Evolutionary conservation across 352 stramenopile genomes (phyloP), one percentile per base, ranked within the genome.

Genomic region (Elongisporangium senticosum): DNA sequence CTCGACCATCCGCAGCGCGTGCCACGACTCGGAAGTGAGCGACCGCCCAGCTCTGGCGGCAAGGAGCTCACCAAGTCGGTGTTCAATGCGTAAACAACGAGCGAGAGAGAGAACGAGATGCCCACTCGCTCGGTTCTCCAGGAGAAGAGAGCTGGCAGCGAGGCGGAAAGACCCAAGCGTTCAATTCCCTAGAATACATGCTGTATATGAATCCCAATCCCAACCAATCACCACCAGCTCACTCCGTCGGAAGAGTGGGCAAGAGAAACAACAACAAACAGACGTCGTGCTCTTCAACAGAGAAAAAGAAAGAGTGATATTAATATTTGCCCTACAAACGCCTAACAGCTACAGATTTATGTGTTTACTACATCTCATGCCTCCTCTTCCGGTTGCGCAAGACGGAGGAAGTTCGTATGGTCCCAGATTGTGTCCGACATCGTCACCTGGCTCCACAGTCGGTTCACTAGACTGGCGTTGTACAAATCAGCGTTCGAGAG

Each of bases 381-480:
- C 33, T 43, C 10, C 13, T 43, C 33, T 43, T 43, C 33, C 3
- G 33, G 17, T 17, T 15, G 33, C 33, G 33, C 33, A 10, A 43
- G 33, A 17, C 57, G 61, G 22, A 71, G 62, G 47, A 91, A 90
- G 61, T 90, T 90, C n/a, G 74, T 66, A 52, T 92, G 75, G 51
- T 95, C 82, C 86, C 86, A 93, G 2, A 93, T 78, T 0, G 64
- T 74, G 23, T 89, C 77, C 11, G 81, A 77, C 10, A 91, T 72
- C 14, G 86, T 71, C 59, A 95, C 69, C 26, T 89, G 74, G 51
- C 79, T 95, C 86, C 86, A 95, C 19, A 95, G 63, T 23, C 75
- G 83, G 61, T 71, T 92, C 59, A 95, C 83, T n/a, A 95, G 72
- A 40, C 82, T 93, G 8, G 83, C 82, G 58, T 93, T 93, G 66